Base-by-base conservation (phyloP, 2,329 filamentous ascomycete genomes). In the Nannizziopsis arthrosporioides region DNA sequence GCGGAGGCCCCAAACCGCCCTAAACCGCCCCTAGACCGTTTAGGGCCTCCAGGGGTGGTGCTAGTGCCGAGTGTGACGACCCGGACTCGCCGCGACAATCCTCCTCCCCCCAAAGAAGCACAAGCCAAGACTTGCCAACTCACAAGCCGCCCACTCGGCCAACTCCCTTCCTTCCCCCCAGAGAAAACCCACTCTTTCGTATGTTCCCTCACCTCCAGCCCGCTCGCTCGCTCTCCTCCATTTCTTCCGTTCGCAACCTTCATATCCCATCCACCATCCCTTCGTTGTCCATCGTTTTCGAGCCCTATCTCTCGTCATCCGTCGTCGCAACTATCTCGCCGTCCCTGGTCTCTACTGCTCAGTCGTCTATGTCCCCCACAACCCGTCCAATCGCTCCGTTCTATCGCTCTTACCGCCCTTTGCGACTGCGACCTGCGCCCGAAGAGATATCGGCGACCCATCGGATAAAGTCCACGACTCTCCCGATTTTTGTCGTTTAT, bases 131-230 rank as follows among this genome's bases (percentile, higher is more conserved):
- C 38, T 27, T 47, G 45, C 37, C 45, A 47, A 47, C 45, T 47
- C 45, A 47, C 44, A 47, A 38, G 36, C 44, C 36, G n/a, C 37
- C 36, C 22, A 36, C 45, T 47, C 36, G 27, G 32, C 44, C 36
- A 18, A 17, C 36, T 32, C 32, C 7, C 37, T 36, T 12, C 34
- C 14, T 15, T 12, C 14, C 42, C 3, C 35, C 22, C 22, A 27
- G 7, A 27, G n/a, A 19, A 15, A 17, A 27, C 44, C 50, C 30
- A 32, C 36, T 47, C 42, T 32, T 17, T 43, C 41, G 52, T 53
- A 54, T 36, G 12, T 36, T n/a, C n/a, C 53, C 42, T 44, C 27
- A 44, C 43, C 46, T 15, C 49, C 34, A 50, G 49, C 41, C 51
- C 48, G 50, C 18, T 41, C 15, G 19, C 18, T 30, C 41, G 39